Conservation (phyloP, 1,284 basidiomycete genomes). For the Athelia psychrophila region DNA sequence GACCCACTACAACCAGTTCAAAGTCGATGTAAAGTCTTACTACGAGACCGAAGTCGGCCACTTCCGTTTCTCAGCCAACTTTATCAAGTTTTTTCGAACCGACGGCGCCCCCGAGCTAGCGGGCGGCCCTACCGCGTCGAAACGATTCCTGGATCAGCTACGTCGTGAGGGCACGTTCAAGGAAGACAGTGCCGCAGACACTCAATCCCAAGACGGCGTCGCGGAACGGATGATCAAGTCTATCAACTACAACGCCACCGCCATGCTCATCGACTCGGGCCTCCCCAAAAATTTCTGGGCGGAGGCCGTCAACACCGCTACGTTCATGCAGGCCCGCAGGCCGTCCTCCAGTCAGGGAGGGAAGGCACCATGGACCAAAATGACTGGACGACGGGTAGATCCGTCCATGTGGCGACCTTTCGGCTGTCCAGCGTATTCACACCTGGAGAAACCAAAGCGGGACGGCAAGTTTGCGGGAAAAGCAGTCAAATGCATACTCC, state of each 20-base stretch:
- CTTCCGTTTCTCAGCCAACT: conserved; percentile 11
- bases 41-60: conserved; percentile 15
- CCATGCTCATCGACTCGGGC: conserved; percentile 21
- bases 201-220: conserved; percentile 28
- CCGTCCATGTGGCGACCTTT: conserved; percentile 6
- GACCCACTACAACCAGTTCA: conserved; percentile 16
- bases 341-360: conserved; percentile 1
- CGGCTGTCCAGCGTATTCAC: conserved; percentile 8
- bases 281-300: conserved; percentile 22
- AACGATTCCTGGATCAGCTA: conserved; percentile 23
- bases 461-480: conserved; percentile 15
- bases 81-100: conserved; percentile 19
- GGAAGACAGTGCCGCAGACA: conserved; percentile 21
- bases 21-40: conserved; percentile 12
- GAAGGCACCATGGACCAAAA: neutral
- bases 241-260: conserved; percentile 14
- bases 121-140: conserved; percentile 25
- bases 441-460: conserved; percentile 13
- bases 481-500: conserved; percentile 13
- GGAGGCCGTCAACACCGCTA: conserved; percentile 14
- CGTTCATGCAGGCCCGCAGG: conserved; percentile 9
- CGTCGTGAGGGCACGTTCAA: conserved; percentile 17
- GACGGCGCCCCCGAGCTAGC: conserved; percentile 18
- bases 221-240: conserved; percentile 29
- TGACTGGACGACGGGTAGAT: neutral